Evolutionary conservation across 2,329 filamentous ascomycete species (phyloP), one percentile per base, ranked within the genome.

Genomic region (Colletotrichum chlorophyti): DNA sequence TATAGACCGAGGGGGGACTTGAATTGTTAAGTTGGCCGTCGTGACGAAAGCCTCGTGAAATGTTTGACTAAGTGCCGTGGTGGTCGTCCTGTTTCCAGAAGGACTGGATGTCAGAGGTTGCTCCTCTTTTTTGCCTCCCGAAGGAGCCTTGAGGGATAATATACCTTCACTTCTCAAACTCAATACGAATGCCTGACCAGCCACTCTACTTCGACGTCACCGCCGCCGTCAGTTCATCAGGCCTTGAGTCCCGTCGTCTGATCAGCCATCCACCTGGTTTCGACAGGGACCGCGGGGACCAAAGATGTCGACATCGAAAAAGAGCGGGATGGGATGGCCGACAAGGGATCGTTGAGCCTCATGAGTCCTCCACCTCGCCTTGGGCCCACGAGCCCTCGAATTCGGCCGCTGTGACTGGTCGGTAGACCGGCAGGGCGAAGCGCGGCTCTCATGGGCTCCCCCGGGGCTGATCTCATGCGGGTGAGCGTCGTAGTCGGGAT

Each of bases 231-330:
- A n/a, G 24, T 29, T 52, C 23, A 3, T 51, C 38, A 51, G 58
- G 53, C 53, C 58, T 47, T 60, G 40, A 29, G 52, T 41, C 41
- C 37, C 31, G 42, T 35, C 58, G 53, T 60, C 53, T 60, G 53
- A 58, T 60, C 58, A 58, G 53, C 58, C 58, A 53, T 34, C 34
- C 21, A 52, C 15, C 42, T 60, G 52, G 52, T 60, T 60, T 57
- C 46, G 53, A 60, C 58, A 60, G 15, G 58, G 58, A 47, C 27
- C 29, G 23, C 34, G 58, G 27, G 29, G 11, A 24, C 31, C 27
- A 9, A 43, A 17, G 14, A 27, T 9, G 15, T n/a, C 40, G 35
- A 41, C 46, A 52, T 26, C 17, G 42, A 49, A 15, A 26, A 5
- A 41, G 46, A n/a, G 42, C 15, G 23, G 27, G 31, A 52, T n/a